Conservation (phyloP, 1,284 basidiomycete species). For the Cutaneotrichosporon sp. region DNA sequence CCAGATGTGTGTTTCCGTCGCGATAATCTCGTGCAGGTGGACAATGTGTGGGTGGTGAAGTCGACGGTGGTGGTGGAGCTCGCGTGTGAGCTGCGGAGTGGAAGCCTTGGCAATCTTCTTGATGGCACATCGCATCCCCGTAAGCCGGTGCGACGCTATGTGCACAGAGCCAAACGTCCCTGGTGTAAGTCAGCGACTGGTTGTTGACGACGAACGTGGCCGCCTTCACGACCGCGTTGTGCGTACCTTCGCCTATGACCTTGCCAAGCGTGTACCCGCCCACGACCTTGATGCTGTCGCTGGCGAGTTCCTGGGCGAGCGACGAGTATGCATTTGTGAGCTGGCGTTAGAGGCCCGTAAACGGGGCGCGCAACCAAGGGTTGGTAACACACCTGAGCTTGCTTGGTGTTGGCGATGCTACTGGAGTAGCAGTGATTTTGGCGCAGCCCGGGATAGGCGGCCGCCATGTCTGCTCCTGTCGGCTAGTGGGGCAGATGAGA, state of each 20-base stretch:
- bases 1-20: constrained; percentile 92
- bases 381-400: constrained; percentile 33
- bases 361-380: neutral
- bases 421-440: constrained; percentile 19
- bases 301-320: constrained; percentile 88
- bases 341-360: constrained; percentile 41
- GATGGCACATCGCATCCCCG: constrained; percentile 83
- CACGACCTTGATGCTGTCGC: constrained; percentile 79
- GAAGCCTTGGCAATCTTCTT: constrained; percentile 95
- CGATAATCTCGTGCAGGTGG: constrained; percentile 95
- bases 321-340: constrained; percentile 94
- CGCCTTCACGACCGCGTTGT: neutral
- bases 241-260: constrained; percentile 89
- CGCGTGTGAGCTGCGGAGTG: constrained; percentile 83
- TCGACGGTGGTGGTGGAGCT: constrained; percentile 96
- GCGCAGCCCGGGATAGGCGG: constrained; percentile 4
- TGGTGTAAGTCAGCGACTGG: constrained; percentile 35
- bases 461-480: constrained; percentile 1
- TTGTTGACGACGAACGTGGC: neutral
- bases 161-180: constrained; percentile 91
- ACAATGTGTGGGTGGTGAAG: constrained; percentile 92
- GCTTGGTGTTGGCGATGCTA: constrained; percentile 29
- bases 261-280: constrained; percentile 94
- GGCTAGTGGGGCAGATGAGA: neutral
- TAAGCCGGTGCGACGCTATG: constrained; percentile 84